phyloP scores from a whole-genome alignment of 2,329 filamentous ascomycete genomes.

The Cladorrhinum sp. region DNA sequence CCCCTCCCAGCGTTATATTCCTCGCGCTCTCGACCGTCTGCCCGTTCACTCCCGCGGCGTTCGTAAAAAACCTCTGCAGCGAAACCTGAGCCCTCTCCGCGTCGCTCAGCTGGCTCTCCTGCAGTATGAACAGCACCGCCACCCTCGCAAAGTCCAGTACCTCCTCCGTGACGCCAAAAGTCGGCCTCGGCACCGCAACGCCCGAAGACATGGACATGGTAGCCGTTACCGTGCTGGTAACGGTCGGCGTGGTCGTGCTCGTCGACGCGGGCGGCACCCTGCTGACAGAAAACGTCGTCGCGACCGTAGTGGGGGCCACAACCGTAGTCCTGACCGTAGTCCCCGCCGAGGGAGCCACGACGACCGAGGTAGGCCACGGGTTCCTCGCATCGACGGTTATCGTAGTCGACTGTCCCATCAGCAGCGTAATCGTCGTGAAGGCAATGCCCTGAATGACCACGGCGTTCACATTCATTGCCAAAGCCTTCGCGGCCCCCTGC shows the following conservation, averaged over 20 bases:
- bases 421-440: slow-evolving; percentile 34
- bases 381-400: slow-evolving; percentile 34
- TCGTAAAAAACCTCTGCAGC: slow-evolving; percentile 58
- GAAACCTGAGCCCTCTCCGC: slow-evolving; percentile 53
- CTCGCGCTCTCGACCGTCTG: slow-evolving; percentile 34
- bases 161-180: slow-evolving; percentile 52
- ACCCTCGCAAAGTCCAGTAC: slow-evolving; percentile 63
- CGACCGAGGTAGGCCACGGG: slow-evolving; percentile 10
- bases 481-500: slow-evolving; percentile 23
- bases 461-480: slow-evolving; percentile 15
- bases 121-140: slow-evolving; percentile 59
- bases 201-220: slow-evolving; percentile 25
- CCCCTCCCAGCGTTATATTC: slow-evolving; percentile 36
- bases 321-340: slow-evolving; percentile 27
- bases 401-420: slow-evolving; percentile 31
- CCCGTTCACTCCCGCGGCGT: slow-evolving; percentile 6
- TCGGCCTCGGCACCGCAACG: slow-evolving; percentile 31
- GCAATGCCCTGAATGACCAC: slow-evolving; percentile 26
- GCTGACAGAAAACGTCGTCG: slow-evolving; percentile 30
- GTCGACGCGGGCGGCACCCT: slow-evolving; percentile 23
- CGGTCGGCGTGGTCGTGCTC: slow-evolving; percentile 25
- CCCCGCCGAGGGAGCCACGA: slow-evolving; percentile 7
- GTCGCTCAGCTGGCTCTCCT: slow-evolving; percentile 48
- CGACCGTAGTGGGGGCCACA: slow-evolving; percentile 29
- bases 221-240: slow-evolving; percentile 30